phyloP scores from a whole-genome alignment of 75 land plant species.

The Azolla pinnata region DNA sequence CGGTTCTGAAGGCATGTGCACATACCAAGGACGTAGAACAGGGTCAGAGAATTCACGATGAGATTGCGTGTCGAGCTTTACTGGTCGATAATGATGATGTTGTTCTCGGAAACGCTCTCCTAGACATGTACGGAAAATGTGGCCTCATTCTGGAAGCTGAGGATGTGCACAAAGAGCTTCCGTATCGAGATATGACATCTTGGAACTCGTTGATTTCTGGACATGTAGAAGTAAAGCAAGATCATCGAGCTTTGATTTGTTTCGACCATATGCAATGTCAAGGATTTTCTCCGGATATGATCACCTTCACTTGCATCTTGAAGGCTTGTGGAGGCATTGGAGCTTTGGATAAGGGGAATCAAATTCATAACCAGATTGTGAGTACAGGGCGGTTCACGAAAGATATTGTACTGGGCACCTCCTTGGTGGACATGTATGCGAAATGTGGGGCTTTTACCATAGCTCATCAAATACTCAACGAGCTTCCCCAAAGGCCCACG shows the following conservation, averaged over 20 bases:
- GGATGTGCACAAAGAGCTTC: constrained; percentile 15
- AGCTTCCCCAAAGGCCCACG: constrained; percentile 6
- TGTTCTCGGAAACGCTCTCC: constrained; percentile 13
- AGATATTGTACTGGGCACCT: constrained; percentile 4
- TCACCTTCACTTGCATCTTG: constrained; percentile 45
- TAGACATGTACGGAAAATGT: constrained; percentile 18
- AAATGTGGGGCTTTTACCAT: constrained; percentile 13
- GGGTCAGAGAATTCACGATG: constrained; percentile 57
- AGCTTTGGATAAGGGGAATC: constrained; percentile 39
- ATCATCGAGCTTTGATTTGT: constrained; percentile 30
- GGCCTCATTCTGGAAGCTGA: constrained; percentile 10
- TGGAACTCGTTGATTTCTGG: constrained; percentile 69
- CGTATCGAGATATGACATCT: constrained; percentile 8
- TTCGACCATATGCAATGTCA: constrained; percentile 38
- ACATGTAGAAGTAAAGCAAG: constrained; percentile 35
- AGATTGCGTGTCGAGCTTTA: constrained; percentile 17
- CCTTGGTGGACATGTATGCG: constrained; percentile 11
- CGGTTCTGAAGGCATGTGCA: constrained; percentile 50
- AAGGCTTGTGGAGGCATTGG: constrained; percentile 56
- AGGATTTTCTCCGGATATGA: constrained; percentile 27
- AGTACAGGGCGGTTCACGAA: constrained; percentile 7
- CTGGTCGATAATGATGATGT: no score
- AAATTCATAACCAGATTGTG: constrained; percentile 10
- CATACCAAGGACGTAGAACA: constrained; percentile 23
- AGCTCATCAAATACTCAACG: constrained; percentile 20